A percentile compares a stretch with the other conserved stretches of the same genome.
Evolutionary conservation across 2,329 filamentous ascomycete genomes (phyloP).

Genomic region (Venturia effusa): DNA sequence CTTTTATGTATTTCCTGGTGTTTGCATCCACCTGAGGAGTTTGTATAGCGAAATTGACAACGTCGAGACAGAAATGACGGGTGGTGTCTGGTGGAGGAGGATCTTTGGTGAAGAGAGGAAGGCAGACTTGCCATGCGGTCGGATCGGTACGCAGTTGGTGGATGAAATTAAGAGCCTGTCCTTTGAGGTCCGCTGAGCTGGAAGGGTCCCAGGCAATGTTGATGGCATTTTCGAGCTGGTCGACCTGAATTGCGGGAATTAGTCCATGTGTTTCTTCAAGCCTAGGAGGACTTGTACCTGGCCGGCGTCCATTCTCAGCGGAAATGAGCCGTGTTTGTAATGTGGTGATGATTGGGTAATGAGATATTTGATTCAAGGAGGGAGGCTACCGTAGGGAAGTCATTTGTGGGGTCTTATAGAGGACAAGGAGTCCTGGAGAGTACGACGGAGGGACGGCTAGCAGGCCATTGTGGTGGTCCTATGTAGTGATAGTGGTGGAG

Average conservation of each 20-base stretch:
- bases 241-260: background rate
- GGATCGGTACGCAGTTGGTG: slow-evolving; percentile 70
- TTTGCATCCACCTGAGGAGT: slow-evolving; percentile 62
- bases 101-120: slow-evolving; percentile 69
- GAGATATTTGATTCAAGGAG: slow-evolving; percentile 2
- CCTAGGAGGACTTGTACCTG: slow-evolving; percentile 7
- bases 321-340: background rate
- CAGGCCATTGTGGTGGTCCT: background rate
- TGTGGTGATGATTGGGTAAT: background rate
- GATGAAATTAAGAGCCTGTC: slow-evolving; percentile 72
- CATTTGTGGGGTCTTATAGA: slow-evolving; percentile 4
- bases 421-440: slow-evolving; percentile 10
- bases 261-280: background rate
- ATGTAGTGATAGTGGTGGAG: background rate
- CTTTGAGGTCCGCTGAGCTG: slow-evolving; percentile 63
- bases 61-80: slow-evolving; percentile 79
- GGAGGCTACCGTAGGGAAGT: slow-evolving; percentile 5
- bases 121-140: slow-evolving; percentile 82
- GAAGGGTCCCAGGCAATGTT: slow-evolving; percentile 80
- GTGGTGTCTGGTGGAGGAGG: slow-evolving; percentile 73
- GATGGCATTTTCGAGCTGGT: slow-evolving; percentile 84
- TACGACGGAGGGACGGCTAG: background rate
- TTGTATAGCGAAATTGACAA: slow-evolving; percentile 86
- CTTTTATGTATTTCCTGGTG: slow-evolving; percentile 65
- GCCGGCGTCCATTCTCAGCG: slow-evolving; percentile 6